These are phyloP conservation scores for Micractinium conductrix DNA, from an alignment of 139 green algal genomes.

Conservation along the genomic window DNA sequence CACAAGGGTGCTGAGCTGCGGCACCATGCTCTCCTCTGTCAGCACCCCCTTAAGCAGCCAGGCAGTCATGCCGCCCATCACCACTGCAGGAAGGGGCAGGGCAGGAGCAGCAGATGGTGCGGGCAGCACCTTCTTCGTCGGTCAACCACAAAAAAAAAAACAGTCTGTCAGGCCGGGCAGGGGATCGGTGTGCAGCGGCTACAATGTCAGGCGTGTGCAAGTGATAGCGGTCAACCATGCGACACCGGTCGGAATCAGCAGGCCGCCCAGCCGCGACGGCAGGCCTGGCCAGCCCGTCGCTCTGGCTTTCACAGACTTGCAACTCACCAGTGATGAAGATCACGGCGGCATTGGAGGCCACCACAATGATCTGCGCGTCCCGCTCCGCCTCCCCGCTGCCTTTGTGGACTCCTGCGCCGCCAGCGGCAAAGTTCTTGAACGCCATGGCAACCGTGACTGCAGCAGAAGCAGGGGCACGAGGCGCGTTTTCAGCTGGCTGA, in stretches of 20 bases:
- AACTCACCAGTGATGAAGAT: slow-evolving; percentile 20
- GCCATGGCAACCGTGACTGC: slow-evolving; percentile 79
- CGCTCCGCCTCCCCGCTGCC: background rate
- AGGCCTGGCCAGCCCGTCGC: too few species aligned
- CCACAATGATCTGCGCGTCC: slow-evolving; percentile 20
- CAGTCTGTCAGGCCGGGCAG: too few species aligned
- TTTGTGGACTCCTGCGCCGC: background rate
- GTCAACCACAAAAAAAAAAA: too few species aligned
- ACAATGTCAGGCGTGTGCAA: too few species aligned
- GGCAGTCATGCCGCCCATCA: slow-evolving; percentile 22
- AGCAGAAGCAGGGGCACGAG: background rate
- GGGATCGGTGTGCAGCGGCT: too few species aligned
- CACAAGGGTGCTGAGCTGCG: background rate
- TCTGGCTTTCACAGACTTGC: too few species aligned
- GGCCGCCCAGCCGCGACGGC: too few species aligned
- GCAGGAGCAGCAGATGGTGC: background rate
- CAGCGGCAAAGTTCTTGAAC: slow-evolving; percentile 64
- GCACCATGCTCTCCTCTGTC: background rate
- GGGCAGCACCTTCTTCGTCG: too few species aligned
- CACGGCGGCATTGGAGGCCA: slow-evolving; percentile 16
- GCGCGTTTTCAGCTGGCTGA: too few species aligned
- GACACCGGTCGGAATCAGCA: too few species aligned
- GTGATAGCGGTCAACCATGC: too few species aligned
- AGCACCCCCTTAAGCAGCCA: background rate
- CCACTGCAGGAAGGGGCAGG: background rate